Base-by-base conservation (phyloP, 1,284 basidiomycete genomes). In the Cryptococcus deneoformans region DNA sequence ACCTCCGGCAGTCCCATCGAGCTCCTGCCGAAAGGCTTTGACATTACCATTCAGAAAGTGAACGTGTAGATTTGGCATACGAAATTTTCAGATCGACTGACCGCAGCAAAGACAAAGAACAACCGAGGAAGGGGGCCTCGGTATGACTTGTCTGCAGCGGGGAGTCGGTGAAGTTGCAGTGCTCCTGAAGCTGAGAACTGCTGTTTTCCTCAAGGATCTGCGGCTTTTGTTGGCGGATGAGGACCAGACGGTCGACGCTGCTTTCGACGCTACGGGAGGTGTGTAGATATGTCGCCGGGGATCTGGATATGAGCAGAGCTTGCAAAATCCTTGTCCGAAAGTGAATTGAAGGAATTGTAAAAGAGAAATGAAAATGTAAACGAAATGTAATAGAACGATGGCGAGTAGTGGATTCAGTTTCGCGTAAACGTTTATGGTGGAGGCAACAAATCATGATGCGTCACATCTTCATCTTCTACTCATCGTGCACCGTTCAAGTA, bases 11-110 rank as follows among this genome's bases (percentile, higher is more conserved):
- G 69, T 71, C 34, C 73, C 80, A 67, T 90, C 87, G 71, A 92
- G 84, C 76, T 88, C 82, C 70, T 87, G 87, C 74, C 89, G 86
- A 78, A 92, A 92, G 58, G 84, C 87, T 79, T 87, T 87, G 78
- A 88, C 83, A 77, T 89, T 86, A 70, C 86, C 83, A 77, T 87
- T 84, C 75, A 82, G 75, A 72, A 88, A 90, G 77, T 87, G 83
- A 58, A 82, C 87, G 89, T 92, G 90, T 79, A 92, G 87, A 57
- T 77, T 77, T 59, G 71, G 74, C 78, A 79, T 79, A 64, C 65
- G 67, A 54, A n/a, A 60, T 57, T 24, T 24, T 35, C 14, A 38
- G 42, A 24, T 29, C 34, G 46, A 47, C 38, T 16, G 24, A 56
- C 40, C 34, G 46, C 29, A 39, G 39, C n/a, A 20, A 8, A 42